These are phyloP conservation scores for Aspergillus unguis DNA, from an alignment of 2,329 filamentous ascomycete species.

Conservation along the genomic window DNA sequence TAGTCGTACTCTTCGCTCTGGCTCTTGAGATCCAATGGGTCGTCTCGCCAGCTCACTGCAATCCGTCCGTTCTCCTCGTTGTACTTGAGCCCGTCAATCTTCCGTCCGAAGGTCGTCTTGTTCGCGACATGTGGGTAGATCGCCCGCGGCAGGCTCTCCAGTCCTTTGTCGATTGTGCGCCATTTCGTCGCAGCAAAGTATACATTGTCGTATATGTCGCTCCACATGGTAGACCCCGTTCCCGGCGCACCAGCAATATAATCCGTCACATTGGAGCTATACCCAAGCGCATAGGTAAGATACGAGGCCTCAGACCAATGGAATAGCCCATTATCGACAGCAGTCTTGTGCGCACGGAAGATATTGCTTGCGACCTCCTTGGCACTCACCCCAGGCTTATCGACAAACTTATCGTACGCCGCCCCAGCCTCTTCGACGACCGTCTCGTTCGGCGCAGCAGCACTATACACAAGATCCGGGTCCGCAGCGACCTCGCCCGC, in stretches of 20 bases:
- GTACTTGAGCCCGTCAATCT: conserved; percentile 57
- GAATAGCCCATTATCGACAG: conserved; percentile 56
- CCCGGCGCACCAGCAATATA: conserved; percentile 44
- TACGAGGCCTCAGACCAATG: conserved; percentile 65
- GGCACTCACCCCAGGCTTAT: conserved; percentile 25
- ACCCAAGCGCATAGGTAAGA: conserved; percentile 57
- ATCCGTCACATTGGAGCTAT: conserved; percentile 55
- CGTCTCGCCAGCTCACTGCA: conserved; percentile 54
- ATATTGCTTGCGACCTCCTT: conserved; percentile 30
- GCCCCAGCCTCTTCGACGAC: conserved; percentile 38
- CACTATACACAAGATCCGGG: conserved; percentile 35
- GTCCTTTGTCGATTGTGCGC: conserved; percentile 63
- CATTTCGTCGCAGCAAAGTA: conserved; percentile 61
- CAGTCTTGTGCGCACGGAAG: conserved; percentile 54
- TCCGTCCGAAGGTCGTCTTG: conserved; percentile 55
- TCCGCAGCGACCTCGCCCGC: conserved; percentile 48
- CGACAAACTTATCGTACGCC: conserved; percentile 37
- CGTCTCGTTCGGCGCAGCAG: conserved; percentile 33
- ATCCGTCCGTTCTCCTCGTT: conserved; percentile 52
- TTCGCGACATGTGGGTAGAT: conserved; percentile 62
- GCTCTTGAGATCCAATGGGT: conserved; percentile 38
- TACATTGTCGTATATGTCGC: conserved; percentile 53
- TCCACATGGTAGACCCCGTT: conserved; percentile 46
- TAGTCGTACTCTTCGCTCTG: conserved; percentile 61
- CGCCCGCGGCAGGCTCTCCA: conserved; percentile 58